These are phyloP conservation scores for Ophiostoma sp. DNA, from an alignment of 2,329 filamentous ascomycete species.

Conservation along the genomic window DNA sequence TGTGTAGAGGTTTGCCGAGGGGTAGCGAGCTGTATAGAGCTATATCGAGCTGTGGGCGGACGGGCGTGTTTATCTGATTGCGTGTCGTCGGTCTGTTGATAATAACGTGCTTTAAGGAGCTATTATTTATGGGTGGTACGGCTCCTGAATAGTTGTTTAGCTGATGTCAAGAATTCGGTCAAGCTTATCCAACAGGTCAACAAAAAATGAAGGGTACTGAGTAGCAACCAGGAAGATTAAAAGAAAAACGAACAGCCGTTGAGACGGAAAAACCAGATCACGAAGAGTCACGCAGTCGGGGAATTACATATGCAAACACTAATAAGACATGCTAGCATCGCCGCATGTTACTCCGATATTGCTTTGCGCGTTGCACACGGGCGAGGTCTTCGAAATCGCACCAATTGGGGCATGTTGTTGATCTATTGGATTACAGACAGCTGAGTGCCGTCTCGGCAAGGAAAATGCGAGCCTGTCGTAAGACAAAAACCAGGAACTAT, in stretches of 20 bases:
- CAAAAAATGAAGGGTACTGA: background rate
- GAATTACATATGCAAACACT: conserved; percentile 1
- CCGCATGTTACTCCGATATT: conserved; percentile 3
- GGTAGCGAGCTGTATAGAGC: background rate
- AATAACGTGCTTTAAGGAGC: background rate
- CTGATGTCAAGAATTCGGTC: background rate
- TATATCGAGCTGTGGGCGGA: background rate
- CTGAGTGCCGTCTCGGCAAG: background rate
- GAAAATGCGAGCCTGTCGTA: background rate
- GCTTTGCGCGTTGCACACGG: background rate
- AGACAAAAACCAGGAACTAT: background rate
- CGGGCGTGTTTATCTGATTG: background rate
- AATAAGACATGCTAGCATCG: background rate
- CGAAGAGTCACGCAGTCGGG: conserved; percentile 4
- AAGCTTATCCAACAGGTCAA: background rate
- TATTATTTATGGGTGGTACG: background rate
- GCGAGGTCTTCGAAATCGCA: conserved; percentile 11
- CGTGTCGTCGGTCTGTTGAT: background rate
- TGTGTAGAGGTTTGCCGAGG: background rate
- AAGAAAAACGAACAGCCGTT: background rate
- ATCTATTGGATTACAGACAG: conserved; percentile 8
- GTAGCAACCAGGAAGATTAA: background rate
- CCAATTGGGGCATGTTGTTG: conserved; percentile 16
- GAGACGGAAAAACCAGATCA: conserved; percentile 12
- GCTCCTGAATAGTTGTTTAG: background rate